Evolutionary conservation across 306 rosid genomes (phyloP).

Genomic region (Vachellia collinsii): DNA sequence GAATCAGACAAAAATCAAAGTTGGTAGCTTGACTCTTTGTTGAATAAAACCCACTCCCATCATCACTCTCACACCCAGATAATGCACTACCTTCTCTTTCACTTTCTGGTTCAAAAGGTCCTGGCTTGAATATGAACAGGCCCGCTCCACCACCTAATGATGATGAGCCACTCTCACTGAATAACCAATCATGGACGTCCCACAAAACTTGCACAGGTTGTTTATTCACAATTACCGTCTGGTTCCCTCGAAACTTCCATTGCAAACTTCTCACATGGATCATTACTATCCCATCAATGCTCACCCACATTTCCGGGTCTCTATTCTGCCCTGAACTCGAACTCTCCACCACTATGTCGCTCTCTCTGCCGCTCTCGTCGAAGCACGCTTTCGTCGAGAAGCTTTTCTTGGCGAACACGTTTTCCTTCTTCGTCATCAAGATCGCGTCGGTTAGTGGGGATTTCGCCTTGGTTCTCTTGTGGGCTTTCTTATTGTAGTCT

Average conservation of each 20-base stretch:
- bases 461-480: slow-evolving; percentile 78
- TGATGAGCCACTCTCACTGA: slow-evolving; percentile 48
- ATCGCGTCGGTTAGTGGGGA: slow-evolving; percentile 55
- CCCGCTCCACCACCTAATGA: slow-evolving; percentile 57
- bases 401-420: slow-evolving; percentile 78
- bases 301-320: slow-evolving; percentile 96
- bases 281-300: slow-evolving; percentile 82
- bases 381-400: slow-evolving; percentile 69
- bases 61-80: slow-evolving; percentile 59
- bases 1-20: slow-evolving; percentile 62
- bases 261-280: slow-evolving; percentile 84
- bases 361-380: slow-evolving; percentile 61
- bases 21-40: slow-evolving; percentile 44
- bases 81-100: slow-evolving; percentile 58
- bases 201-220: slow-evolving; percentile 78
- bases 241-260: slow-evolving; percentile 92
- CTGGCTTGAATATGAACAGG: slow-evolving; percentile 79
- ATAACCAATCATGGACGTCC: slow-evolving; percentile 92
- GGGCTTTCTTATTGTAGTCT: slow-evolving; percentile 81
- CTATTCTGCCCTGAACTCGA: slow-evolving; percentile 50
- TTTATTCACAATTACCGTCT: slow-evolving; percentile 62
- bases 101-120: slow-evolving; percentile 51
- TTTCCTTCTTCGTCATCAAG: slow-evolving; percentile 65
- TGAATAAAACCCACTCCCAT: slow-evolving; percentile 65
- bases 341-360: slow-evolving; percentile 83